Percentiles rank a stretch among this genome's conserved stretches.
These are phyloP conservation scores for Pythium grandisporangium DNA, from an alignment of 352 stramenopile species.

Conservation along the genomic window DNA sequence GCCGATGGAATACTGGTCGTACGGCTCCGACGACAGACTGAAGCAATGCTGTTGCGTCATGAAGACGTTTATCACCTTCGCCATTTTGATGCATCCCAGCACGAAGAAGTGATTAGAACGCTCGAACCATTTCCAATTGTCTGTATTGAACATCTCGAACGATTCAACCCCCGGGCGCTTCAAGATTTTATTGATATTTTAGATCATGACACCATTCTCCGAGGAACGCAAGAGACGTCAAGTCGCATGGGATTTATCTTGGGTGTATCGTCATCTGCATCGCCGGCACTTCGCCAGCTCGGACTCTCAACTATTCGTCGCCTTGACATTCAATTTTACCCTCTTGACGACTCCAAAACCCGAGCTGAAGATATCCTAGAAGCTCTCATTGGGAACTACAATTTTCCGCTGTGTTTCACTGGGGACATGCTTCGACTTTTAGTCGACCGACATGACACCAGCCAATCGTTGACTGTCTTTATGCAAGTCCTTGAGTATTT, in stretches of 20 bases:
- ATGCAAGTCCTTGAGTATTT: slow-evolving; percentile 52
- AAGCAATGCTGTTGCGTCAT: slow-evolving; percentile 2
- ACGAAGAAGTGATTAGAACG: slow-evolving; percentile 4
- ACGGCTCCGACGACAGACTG: background rate
- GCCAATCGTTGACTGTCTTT: slow-evolving; percentile 61
- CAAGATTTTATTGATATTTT: slow-evolving; percentile 69
- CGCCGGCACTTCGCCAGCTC: slow-evolving; percentile 52
- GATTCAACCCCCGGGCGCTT: slow-evolving; percentile 39
- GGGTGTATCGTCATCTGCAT: slow-evolving; percentile 57
- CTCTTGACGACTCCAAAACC: slow-evolving; percentile 64
- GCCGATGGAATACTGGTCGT: background rate
- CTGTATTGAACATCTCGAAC: slow-evolving; percentile 73
- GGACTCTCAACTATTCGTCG: slow-evolving; percentile 35
- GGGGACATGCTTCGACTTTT: slow-evolving; percentile 41
- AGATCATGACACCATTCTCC: slow-evolving; percentile 29
- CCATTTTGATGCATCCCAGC: slow-evolving; percentile 4
- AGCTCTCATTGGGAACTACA: slow-evolving; percentile 47
- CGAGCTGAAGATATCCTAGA: slow-evolving; percentile 73
- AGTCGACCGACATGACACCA: slow-evolving; percentile 29
- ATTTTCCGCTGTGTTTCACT: slow-evolving; percentile 42
- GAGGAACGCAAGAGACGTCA: background rate
- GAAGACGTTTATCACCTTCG: slow-evolving; percentile 10
- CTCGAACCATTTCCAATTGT: slow-evolving; percentile 38
- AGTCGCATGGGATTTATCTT: slow-evolving; percentile 48
- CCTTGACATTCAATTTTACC: slow-evolving; percentile 72